Conservation (phyloP, 257 asterid genomes). For the Linaria vulgaris region DNA sequence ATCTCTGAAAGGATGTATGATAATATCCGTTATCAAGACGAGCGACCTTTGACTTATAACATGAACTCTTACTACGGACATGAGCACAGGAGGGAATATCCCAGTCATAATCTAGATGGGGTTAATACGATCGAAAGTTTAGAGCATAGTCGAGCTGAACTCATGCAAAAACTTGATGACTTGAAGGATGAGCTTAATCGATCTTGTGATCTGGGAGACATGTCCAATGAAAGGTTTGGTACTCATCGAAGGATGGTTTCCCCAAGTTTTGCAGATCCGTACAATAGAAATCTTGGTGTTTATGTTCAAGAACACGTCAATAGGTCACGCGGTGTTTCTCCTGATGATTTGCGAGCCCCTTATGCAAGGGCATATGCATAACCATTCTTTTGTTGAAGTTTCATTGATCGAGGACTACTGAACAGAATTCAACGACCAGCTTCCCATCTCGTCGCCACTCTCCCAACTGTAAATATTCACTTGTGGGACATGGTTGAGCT, state of each 20-base stretch:
- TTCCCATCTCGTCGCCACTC: no score
- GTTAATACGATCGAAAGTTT: slow-evolving; percentile 49
- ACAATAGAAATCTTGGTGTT: slow-evolving; percentile 35
- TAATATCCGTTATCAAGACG: slow-evolving; percentile 43
- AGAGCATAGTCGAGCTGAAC: slow-evolving; percentile 76
- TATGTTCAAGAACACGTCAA: slow-evolving; percentile 43
- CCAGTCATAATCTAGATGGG: slow-evolving; percentile 48
- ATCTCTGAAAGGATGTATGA: slow-evolving; percentile 43
- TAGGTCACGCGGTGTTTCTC: slow-evolving; percentile 39
- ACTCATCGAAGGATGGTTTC: slow-evolving; percentile 36
- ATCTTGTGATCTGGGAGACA: slow-evolving; percentile 58
- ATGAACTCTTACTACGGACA: slow-evolving; percentile 46
- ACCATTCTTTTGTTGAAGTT: no score
- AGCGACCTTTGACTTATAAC: slow-evolving; percentile 59
- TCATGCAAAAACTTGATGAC: slow-evolving; percentile 75
- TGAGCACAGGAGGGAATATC: slow-evolving; percentile 44
- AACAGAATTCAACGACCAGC: no score
- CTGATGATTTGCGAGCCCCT: slow-evolving; percentile 41
- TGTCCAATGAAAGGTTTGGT: slow-evolving; percentile 46
- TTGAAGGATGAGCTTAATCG: slow-evolving; percentile 67
- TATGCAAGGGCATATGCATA: no score
- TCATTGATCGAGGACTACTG: no score
- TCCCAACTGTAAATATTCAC: no score
- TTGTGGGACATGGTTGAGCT: no score
- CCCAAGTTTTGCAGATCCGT: slow-evolving; percentile 45